A percentile compares a stretch with the other conserved stretches of the same genome.
phyloP scores from a whole-genome alignment of 306 rosid species.

The Rosa multiflora region DNA sequence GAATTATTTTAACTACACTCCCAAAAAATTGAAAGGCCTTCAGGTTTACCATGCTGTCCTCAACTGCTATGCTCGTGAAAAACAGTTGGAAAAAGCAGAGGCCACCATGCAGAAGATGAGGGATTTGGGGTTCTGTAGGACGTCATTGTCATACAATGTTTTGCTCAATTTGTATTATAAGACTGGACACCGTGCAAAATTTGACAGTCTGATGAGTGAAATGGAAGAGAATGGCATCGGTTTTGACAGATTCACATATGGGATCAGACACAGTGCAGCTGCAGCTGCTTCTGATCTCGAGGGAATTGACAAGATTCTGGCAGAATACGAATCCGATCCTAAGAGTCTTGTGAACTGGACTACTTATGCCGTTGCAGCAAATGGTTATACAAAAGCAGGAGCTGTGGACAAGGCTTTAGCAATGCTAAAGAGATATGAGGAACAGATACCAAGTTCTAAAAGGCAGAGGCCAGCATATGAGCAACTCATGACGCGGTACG shows the following conservation, averaged over 20 bases:
- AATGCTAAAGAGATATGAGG: conserved; percentile 28
- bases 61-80: conserved; percentile 24
- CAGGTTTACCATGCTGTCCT: conserved; percentile 22
- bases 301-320: conserved; percentile 21
- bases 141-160: conserved; percentile 1
- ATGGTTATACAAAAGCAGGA: conserved; percentile 17
- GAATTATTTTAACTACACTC: conserved; percentile 30
- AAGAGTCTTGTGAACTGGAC: background rate
- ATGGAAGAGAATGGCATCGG: conserved; percentile 27
- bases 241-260: conserved; percentile 13
- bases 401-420: conserved; percentile 21
- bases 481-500: conserved; percentile 24
- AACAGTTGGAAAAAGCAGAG: conserved; percentile 30
- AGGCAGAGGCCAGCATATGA: conserved; percentile 4
- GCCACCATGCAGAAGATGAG: conserved; percentile 27
- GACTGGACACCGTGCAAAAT: conserved; percentile 22
- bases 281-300: conserved; percentile 19
- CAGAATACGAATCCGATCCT: conserved; percentile 17
- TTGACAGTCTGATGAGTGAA: conserved; percentile 20
- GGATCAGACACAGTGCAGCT: conserved; percentile 21
- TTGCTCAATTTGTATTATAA: conserved; percentile 27
- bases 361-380: conserved; percentile 13
- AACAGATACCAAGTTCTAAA: too few relatives aligned
- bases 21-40: conserved; percentile 7
- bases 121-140: conserved; percentile 21